Evolutionary conservation across 2,329 filamentous ascomycete genomes (phyloP).

Genomic region (Sphaerulina musiva): DNA sequence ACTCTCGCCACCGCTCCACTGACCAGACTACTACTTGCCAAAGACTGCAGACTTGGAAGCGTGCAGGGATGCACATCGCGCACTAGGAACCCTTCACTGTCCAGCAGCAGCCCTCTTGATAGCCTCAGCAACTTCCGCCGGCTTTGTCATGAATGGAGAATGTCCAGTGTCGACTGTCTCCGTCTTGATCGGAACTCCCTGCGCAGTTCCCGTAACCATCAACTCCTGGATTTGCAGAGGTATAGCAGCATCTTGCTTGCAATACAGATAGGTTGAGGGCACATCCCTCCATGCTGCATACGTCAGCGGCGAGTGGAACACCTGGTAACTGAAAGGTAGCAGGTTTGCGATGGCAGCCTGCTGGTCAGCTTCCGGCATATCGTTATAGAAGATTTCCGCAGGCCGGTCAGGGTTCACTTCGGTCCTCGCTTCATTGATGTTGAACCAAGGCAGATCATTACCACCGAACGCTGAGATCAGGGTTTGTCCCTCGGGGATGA

Average conservation of each 20-base stretch:
- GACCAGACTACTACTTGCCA: too few species aligned
- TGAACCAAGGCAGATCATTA: slow-evolving; percentile 9
- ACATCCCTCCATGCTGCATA: slow-evolving; percentile 38
- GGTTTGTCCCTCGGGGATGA: slow-evolving; percentile 17
- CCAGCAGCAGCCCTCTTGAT: slow-evolving; percentile 18
- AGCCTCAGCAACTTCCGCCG: slow-evolving; percentile 22
- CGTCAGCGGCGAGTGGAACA: slow-evolving; percentile 11
- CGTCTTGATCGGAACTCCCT: slow-evolving; percentile 16
- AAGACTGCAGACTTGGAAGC: too few species aligned
- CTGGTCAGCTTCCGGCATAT: slow-evolving; percentile 8
- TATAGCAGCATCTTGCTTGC: slow-evolving; percentile 37
- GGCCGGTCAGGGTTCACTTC: slow-evolving; percentile 8
- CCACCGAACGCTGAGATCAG: slow-evolving; percentile 19
- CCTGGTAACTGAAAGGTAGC: slow-evolving; percentile 12
- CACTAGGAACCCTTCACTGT: neutral
- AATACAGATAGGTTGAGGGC: slow-evolving; percentile 39
- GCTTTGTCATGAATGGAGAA: slow-evolving; percentile 26
- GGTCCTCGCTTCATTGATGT: slow-evolving; percentile 11
- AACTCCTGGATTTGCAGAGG: slow-evolving; percentile 33
- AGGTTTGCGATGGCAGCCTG: slow-evolving; percentile 8
- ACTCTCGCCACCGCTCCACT: too few species aligned
- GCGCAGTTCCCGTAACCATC: slow-evolving; percentile 30
- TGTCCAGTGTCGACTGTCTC: slow-evolving; percentile 25
- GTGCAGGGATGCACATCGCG: too few species aligned
- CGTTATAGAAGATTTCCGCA: slow-evolving; percentile 19